phyloP scores from a whole-genome alignment of 768 basidiomycete genomes.

The Tulasnella sp. region DNA sequence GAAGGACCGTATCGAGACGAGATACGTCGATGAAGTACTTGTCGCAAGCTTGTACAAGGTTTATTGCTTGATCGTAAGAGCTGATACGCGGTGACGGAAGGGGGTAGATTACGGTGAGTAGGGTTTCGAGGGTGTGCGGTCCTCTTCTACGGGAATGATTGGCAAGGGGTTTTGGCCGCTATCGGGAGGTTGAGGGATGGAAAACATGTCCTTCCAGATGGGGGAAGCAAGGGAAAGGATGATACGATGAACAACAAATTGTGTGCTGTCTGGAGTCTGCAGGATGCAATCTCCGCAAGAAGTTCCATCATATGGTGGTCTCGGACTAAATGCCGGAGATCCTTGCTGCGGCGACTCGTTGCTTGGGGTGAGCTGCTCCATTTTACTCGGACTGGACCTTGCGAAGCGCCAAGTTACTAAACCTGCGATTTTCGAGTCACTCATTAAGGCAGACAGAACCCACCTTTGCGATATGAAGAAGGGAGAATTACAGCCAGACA shows the following conservation, averaged over 20 bases:
- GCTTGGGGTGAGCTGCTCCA: not conserved
- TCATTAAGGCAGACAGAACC: too few species aligned
- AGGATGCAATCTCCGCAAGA: constrained; percentile 36
- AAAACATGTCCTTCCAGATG: constrained; percentile 45
- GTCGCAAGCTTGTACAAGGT: constrained; percentile 15
- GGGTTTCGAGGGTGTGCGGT: constrained; percentile 13
- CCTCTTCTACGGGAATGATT: constrained; percentile 16
- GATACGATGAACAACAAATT: constrained; percentile 43
- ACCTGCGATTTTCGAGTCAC: too few species aligned
- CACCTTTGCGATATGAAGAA: not conserved
- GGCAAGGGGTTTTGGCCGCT: not conserved
- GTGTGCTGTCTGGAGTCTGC: constrained; percentile 39
- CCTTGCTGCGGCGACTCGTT: not conserved
- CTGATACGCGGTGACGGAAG: not conserved
- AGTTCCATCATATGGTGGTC: constrained; percentile 11
- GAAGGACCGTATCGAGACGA: not conserved
- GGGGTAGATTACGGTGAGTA: constrained; percentile 21
- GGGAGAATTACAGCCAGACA: not conserved
- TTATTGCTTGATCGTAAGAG: not conserved
- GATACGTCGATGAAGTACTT: constrained; percentile 16
- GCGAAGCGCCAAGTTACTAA: not conserved
- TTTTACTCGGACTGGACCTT: not conserved
- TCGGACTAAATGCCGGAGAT: not conserved
- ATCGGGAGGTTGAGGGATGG: constrained; percentile 22
- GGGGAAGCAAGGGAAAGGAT: constrained; percentile 47